phyloP scores from a whole-genome alignment of 73 alveolate species.

The Paramecium sonneborni region DNA sequence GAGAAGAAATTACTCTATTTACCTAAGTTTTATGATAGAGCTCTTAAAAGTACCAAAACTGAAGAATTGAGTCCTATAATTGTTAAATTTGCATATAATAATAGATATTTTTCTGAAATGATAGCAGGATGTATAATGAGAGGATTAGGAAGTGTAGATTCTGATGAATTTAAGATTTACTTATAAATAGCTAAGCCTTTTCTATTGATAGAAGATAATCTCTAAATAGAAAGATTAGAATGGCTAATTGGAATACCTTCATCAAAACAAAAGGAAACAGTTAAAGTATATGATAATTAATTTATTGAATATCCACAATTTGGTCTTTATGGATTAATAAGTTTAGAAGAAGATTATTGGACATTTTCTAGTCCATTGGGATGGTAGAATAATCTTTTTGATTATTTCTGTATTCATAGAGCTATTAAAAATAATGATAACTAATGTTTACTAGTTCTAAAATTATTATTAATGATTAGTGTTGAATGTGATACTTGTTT shows the following conservation, averaged over 20 bases:
- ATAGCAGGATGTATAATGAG: constrained; percentile 37
- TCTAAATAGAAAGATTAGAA: not conserved
- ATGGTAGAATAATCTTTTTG: not conserved
- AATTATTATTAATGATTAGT: not conserved
- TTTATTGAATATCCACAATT: not conserved
- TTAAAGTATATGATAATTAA: not conserved
- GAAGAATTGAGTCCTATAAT: constrained; percentile 3
- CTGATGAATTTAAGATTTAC: constrained; percentile 14
- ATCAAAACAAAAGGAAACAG: not conserved
- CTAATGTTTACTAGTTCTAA: not conserved
- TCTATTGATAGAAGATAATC: not conserved
- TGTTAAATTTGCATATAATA: not conserved
- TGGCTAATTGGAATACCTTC: constrained; percentile 34
- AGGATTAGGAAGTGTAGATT: not conserved
- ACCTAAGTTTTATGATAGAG: constrained; percentile 19
- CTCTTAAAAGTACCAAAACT: not conserved
- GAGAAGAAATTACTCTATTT: constrained; percentile 41
- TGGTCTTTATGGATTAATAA: constrained; percentile 25
- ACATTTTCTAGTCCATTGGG: constrained; percentile 28
- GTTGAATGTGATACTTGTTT: constrained; percentile 18
- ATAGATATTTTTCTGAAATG: constrained; percentile 17
- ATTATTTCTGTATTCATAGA: not conserved
- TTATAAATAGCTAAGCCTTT: not conserved
- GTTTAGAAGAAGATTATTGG: constrained; percentile 28
- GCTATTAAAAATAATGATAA: not conserved